Base-by-base conservation (phyloP, 2,329 filamentous ascomycete genomes). In the Neocucurbitaria cava region DNA sequence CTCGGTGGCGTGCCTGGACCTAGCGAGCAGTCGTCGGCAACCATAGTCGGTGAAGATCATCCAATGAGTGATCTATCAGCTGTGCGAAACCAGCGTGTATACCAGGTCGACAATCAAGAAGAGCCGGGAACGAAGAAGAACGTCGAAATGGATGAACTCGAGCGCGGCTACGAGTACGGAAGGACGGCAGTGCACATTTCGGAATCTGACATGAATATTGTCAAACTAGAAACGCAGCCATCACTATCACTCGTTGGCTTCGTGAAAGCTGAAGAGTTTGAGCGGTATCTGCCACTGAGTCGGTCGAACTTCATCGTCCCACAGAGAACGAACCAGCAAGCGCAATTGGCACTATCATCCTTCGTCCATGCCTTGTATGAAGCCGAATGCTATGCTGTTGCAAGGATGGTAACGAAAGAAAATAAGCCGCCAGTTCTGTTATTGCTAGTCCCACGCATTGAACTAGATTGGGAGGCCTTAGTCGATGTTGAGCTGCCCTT, bases 141-240 rank as follows among this genome's bases (percentile, higher is more conserved):
- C 48, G 87, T 99, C 23, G 86, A 90, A 24, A 87, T 87, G 53
- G 92, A 96, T 13, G 86, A 91, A 15, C 82, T 99, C 33, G 91
- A 91, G n/a, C 96, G 92, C 73, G 95, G 95, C 0, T 99, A 94
- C 69, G 88, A 92, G 69, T 99, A 99, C 72, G 95, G 95, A 41
- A 85, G 92, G 52, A 97, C 94, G 0, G 92, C 91, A 2, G 94
- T 99, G 1, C 88, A 90, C 62, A 96, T 99, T 63, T 91, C 87
- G 61, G 88, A 93, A 64, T 89, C 89, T 0, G 94, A 99, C 66
- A 85, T 89, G 72, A 92, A 93, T 63, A 87, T 97, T 52, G 96
- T 92, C n/a, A 92, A 90, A 61, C 82, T 97, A 30, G 89, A 96
- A 66, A 95, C 92, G 0, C 76, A 79, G 9, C 88, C 89, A 54